Evolutionary conservation across 495 filamentous ascomycete species (phyloP), one percentile per base, ranked within the genome.

Genomic region (Jackrogersella minutella): DNA sequence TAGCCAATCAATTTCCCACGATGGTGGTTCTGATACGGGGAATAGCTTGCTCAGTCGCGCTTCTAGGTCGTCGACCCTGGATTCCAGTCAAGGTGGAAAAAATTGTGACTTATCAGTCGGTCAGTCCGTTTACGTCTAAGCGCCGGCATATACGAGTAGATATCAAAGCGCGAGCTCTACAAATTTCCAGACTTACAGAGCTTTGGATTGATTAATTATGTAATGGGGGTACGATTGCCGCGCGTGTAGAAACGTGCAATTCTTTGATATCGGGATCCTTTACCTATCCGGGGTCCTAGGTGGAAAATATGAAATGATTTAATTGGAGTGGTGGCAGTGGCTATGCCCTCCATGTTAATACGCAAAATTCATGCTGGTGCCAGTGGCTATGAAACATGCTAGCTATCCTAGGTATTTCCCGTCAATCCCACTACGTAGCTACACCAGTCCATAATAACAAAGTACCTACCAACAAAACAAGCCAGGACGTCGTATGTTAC

Each of bases 1-100:
- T 21, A 26, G 24, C 58, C 64, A 68, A 68, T 62, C 44, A 68
- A 44, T 37, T 40, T 24, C 11, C 64, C 46, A 68, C 58, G 34
- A 52, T 52, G 31, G 10, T 34, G 11, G 4, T 10, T n/a, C 8
- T 43, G 34, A 56, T 51, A 66, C 26, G 63, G 41, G 34, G 19
- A 43, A 51, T 26, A 44, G 28, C 13, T 50, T n/a, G 17, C 16
- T 30, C 30, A 46, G 36, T 46, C 36, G 11, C 31, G 22, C 33
- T 37, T 28, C 26, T 30, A 30, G 26, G 34, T 36, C 11, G 43
- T 24, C 11, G 37, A 21, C 34, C 41, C 53, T 31, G 22, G 50
- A 62, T 57, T 19, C 30, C 50, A 43, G 41, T 36, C 21, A 3
- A 61, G 64, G 56, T 66, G 51, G n/a, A 57, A 55, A 56, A 56